These are phyloP conservation scores for Cyberlindnera americana DNA, from an alignment of 805 yeast genomes.

Conservation along the genomic window DNA sequence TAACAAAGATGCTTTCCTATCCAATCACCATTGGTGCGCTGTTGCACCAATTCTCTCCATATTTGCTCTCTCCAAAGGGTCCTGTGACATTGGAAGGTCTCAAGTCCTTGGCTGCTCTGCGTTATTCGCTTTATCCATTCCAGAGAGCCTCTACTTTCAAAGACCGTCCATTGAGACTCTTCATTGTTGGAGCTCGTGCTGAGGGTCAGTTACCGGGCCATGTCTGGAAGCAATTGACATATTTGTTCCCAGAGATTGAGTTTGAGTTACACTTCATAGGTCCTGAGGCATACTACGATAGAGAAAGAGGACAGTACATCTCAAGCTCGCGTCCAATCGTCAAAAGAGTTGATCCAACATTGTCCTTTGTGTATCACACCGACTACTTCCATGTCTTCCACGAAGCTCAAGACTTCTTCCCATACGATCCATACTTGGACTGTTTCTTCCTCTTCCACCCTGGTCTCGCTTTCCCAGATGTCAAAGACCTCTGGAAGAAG, in stretches of 20 bases:
- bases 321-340: slow-evolving; percentile 62
- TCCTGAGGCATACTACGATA: slow-evolving; percentile 83
- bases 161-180: slow-evolving; percentile 86
- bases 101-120: slow-evolving; percentile 86
- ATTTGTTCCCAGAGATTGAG: slow-evolving; percentile 74
- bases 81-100: slow-evolving; percentile 90
- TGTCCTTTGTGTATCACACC: slow-evolving; percentile 79
- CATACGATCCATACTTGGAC: slow-evolving; percentile 96
- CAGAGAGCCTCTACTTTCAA: slow-evolving; percentile 53
- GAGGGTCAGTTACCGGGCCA: slow-evolving; percentile 92
- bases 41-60: slow-evolving; percentile 83
- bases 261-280: slow-evolving; percentile 92
- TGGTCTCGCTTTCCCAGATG: slow-evolving; percentile 81
- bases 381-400: slow-evolving; percentile 89
- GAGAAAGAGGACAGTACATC: slow-evolving; percentile 58
- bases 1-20: slow-evolving; percentile 89
- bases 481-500: slow-evolving; percentile 76
- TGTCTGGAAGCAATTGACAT: slow-evolving; percentile 92
- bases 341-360: slow-evolving; percentile 67
- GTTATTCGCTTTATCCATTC: slow-evolving; percentile 83
- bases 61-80: slow-evolving; percentile 75
- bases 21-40: slow-evolving; percentile 87
- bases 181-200: slow-evolving; percentile 86
- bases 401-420: slow-evolving; percentile 92
- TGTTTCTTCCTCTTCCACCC: slow-evolving; percentile 94